Evolutionary conservation across 495 filamentous ascomycete genomes (phyloP), one percentile per base, ranked within the genome.

Genomic region (Poronia punctata): DNA sequence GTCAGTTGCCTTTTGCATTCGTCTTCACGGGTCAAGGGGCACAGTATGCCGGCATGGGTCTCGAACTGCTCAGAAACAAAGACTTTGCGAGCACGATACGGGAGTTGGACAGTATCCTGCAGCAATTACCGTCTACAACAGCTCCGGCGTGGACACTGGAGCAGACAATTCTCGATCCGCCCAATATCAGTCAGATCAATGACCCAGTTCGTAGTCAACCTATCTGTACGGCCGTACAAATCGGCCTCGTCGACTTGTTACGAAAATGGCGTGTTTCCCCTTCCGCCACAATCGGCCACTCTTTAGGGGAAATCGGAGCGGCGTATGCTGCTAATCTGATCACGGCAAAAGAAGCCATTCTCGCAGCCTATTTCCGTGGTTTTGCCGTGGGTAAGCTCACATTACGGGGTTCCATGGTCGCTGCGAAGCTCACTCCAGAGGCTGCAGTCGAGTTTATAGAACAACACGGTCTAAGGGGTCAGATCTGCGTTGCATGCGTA

Each of bases 171-270:
- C 29, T 14, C 4, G 34, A 30, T 7, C 34, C 46, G 6, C 39
- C 38, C 17, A 51, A 55, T 2, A 21, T 40, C 0, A 50, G 44
- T 19, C 50, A 24, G 35, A 52, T 45, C 45, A 28, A 67, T 24
- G 28, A 53, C 12, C 49, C 60, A 0, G 12, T 41, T 44, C 43
- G 57, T 14, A 54, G 59, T 1, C 66, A 70, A 38, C 46, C 64
- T 11, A 22, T 56, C 17, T 73, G 59, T 32, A 68, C 64, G 1
- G 57, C 57, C 21, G 32, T 69, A 4, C 65, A 71, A 35, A 41
- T 71, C 6, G 65, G 61, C 1, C 29, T 80, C 10, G 68, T 76
- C 0, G 58, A 70, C 5, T 48, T 80, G 1, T 50, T 79, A 3
- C 29, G 35, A 2, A 57, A 50, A 5, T 71, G 65, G 64, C 59